Percentiles rank a stretch among this genome's conserved stretches.
phyloP scores from a whole-genome alignment of 2,329 filamentous ascomycete species.

The Colletotrichum sp. region DNA sequence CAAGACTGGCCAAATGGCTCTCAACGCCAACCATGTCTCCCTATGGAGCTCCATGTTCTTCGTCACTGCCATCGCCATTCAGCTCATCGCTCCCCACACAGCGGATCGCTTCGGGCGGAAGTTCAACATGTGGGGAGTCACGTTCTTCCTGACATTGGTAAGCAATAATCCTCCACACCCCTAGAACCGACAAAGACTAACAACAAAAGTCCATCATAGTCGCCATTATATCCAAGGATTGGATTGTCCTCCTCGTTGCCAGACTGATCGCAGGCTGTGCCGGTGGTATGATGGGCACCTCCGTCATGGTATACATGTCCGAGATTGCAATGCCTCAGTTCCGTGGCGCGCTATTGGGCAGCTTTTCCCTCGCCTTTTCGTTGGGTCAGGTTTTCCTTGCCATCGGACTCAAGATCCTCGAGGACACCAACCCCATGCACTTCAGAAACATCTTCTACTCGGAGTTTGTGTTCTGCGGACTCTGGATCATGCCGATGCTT shows the following conservation, averaged over 20 bases:
- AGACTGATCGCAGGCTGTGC: neutral
- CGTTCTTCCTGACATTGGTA: neutral
- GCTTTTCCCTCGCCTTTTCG: neutral
- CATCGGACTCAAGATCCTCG: neutral
- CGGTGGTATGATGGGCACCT: neutral
- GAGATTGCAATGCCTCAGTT: conserved; percentile 4
- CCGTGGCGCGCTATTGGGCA: neutral
- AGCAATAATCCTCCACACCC: neutral
- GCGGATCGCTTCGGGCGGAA: neutral
- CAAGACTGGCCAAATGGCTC: neutral
- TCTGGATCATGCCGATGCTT: neutral
- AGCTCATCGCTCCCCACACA: accelerated
- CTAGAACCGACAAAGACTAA: neutral
- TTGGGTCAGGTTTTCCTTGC: neutral
- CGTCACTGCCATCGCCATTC: neutral
- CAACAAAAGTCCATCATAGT: neutral
- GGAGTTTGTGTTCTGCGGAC: neutral
- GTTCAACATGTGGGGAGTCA: neutral
- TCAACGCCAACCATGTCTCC: neutral
- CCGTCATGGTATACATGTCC: conserved; percentile 8
- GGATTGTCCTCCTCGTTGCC: neutral
- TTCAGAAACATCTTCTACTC: conserved; percentile 11
- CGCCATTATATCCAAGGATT: neutral
- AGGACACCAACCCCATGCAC: neutral
- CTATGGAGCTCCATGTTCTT: neutral